phyloP scores from a whole-genome alignment of 2,329 filamentous ascomycete species.

The Corynespora cassiicola region DNA sequence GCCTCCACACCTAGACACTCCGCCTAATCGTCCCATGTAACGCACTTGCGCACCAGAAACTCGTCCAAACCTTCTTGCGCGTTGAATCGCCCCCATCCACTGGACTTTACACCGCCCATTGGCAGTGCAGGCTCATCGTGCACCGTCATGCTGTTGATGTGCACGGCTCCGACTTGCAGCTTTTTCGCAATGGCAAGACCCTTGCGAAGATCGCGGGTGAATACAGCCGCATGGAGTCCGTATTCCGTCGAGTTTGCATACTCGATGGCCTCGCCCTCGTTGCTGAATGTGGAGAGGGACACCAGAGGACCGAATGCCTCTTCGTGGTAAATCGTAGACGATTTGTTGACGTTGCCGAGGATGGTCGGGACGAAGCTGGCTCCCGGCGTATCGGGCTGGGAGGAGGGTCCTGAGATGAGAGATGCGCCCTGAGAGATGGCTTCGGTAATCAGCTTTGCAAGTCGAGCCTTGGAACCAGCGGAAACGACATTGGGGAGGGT shows the following conservation, averaged over 20 bases:
- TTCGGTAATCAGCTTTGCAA: constrained; percentile 6
- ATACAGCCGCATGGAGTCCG: constrained; percentile 19
- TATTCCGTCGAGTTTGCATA: constrained; percentile 17
- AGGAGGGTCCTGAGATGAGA: constrained; percentile 6
- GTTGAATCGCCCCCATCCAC: constrained; percentile 32
- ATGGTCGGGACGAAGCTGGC: constrained; percentile 18
- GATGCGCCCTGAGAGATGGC: constrained; percentile 7
- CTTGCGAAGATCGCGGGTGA: constrained; percentile 13
- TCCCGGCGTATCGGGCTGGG: constrained; percentile 2
- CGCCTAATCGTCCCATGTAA: constrained; percentile 25
- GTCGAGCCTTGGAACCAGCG: constrained; percentile 10
- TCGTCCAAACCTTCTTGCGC: constrained; percentile 47
- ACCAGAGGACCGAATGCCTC: constrained; percentile 22
- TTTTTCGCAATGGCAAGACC: constrained; percentile 18
- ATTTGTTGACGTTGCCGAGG: constrained; percentile 9
- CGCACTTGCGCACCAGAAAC: constrained; percentile 44
- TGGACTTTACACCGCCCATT: constrained; percentile 18
- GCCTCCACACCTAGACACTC: too few relatives aligned
- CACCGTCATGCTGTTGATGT: constrained; percentile 25
- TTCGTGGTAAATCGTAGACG: constrained; percentile 9
- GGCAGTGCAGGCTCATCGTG: constrained; percentile 22
- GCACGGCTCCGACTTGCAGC: constrained; percentile 20
- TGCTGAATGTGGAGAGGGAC: constrained; percentile 8
- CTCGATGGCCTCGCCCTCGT: constrained; percentile 17
- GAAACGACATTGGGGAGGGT: constrained; percentile 12